A percentile compares a stretch with the other conserved stretches of the same genome.
phyloP scores from a whole-genome alignment of 2,329 filamentous ascomycete species.

The Trichoderma lentiforme region DNA sequence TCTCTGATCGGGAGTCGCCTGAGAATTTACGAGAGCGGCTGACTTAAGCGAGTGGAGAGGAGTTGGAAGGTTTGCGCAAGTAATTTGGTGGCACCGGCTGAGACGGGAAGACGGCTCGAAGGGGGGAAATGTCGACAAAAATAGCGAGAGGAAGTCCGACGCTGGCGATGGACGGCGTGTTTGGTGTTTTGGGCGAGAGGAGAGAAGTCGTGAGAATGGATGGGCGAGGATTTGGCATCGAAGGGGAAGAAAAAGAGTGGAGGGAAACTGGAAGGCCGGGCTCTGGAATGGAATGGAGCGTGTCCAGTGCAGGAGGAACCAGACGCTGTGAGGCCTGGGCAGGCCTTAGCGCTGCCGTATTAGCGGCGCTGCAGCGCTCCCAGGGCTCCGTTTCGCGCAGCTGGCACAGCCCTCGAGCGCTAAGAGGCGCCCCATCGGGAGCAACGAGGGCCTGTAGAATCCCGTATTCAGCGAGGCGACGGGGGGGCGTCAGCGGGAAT shows the following conservation, averaged over 20 bases:
- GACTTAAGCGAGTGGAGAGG: conserved; percentile 2
- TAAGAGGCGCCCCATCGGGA: conserved; percentile 10
- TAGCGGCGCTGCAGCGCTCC: conserved; percentile 3
- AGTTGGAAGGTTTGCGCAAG: neutral
- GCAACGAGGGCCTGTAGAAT: conserved; percentile 12
- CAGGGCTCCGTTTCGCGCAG: neutral
- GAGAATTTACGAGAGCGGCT: neutral
- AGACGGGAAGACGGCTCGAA: neutral
- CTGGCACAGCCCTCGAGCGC: conserved; percentile 13
- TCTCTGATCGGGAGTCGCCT: neutral
- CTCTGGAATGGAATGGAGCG: neutral
- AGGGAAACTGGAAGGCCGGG: neutral
- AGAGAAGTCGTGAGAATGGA: neutral
- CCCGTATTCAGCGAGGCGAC: conserved; percentile 8
- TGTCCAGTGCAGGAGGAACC: neutral
- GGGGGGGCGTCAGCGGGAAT: conserved; percentile 12
- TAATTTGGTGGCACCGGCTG: neutral
- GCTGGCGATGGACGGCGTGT: conserved; percentile 15
- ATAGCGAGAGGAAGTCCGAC: conserved; percentile 10
- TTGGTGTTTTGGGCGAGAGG: neutral
- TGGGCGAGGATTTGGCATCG: neutral
- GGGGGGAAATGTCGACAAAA: neutral
- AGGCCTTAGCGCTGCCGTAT: neutral
- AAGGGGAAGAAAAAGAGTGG: neutral
- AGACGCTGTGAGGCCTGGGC: neutral